Base-by-base conservation (phyloP, 2,329 filamentous ascomycete genomes). In the Paecilomyces formosus region DNA sequence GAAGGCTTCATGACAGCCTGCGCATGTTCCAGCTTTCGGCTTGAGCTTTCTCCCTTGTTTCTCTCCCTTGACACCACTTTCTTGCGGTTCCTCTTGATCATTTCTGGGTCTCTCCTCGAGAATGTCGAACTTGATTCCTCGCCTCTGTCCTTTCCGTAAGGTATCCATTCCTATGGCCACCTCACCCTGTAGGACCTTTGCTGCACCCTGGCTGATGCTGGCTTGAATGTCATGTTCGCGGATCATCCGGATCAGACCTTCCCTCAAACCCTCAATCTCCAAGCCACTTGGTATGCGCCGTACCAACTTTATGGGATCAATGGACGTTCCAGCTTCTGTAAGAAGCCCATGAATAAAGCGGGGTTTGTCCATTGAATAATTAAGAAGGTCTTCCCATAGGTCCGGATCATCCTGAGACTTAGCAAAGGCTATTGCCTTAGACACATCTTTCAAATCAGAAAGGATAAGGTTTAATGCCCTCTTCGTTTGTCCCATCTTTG, bases 331-430 rank as follows among this genome's bases (percentile, higher is more conserved):
- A 1, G 96, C 93, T 76, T 97, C 91, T 68, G 96, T 91, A 0
- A 99, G 84, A 3, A 99, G 79, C 0, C 90, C 92, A 12, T 90
- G 88, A 64, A 99, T 97, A 76, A 99, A 99, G 49, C 85, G 85
- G 0, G 94, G 94, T 70, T 97, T 96, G 76, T 97, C 92, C 94
- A 99, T 97, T 61, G 89, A 93, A 73, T 97, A 97, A 65, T 93
- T 86, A 5, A 99, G 83, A 7, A 99, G 81, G 68, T 97, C 92
- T 63, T 96, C 89, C 94, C 94, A 99, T 0, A 99, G 81, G 65
- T 97, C 92, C 0, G 88, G 86, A 66, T 97, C 92, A 62, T 94
- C 87, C 70, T 97, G 92, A 61, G 92, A 88, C 72, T 97, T 97
- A 57, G 92, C 92, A 68, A 99, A 99, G 1, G 88, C 84, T 65